Evolutionary conservation across 225 moss, liverwort and hornwort species (phyloP).

Genomic region (Straminergon stramineum): DNA sequence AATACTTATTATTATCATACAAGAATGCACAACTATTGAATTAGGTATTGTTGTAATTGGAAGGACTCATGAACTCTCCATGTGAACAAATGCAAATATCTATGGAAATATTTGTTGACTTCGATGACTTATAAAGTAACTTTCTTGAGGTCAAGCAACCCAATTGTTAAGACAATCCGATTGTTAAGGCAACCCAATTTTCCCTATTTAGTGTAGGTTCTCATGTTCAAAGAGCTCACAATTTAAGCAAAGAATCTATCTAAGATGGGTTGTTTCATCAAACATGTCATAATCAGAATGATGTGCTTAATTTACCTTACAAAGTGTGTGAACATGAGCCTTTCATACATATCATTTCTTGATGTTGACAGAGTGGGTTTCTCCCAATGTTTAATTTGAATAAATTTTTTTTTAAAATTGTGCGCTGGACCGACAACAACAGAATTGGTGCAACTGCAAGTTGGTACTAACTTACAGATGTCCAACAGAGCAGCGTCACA

Average conservation of each 20-base stretch:
- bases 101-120: too few species aligned
- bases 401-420: background rate
- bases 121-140: too few species aligned
- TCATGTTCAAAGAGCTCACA: background rate
- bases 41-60: too few species aligned
- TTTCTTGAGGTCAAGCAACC: too few species aligned
- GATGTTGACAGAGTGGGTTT: rapidly evolving
- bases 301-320: background rate
- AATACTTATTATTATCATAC: too few species aligned
- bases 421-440: background rate
- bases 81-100: too few species aligned
- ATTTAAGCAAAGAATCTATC: background rate
- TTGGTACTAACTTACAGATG: background rate
- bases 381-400: background rate
- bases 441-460: background rate
- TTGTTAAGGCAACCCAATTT: too few species aligned
- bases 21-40: too few species aligned
- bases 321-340: background rate
- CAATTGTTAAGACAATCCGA: too few species aligned
- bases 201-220: background rate
- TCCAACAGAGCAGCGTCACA: background rate
- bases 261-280: too few species aligned
- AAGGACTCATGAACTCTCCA: too few species aligned
- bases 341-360: background rate
- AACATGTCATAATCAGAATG: too few species aligned